Evolutionary conservation across 164 flowering plant genomes (phyloP), one percentile per base, ranked within the genome.

Genomic region (Nymphaea colorata): DNA sequence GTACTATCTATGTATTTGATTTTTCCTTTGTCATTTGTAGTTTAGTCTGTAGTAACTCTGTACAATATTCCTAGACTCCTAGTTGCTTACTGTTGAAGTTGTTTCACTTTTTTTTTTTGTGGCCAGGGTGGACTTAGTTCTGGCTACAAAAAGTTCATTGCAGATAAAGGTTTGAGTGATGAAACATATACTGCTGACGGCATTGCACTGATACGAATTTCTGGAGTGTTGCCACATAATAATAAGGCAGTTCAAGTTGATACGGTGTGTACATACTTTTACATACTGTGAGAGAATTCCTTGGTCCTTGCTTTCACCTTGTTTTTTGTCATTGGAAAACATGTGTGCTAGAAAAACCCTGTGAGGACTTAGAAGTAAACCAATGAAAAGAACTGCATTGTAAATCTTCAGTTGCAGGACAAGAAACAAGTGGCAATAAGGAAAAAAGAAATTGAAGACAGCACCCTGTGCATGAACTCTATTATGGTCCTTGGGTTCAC

Each of bases 81-180:
- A 25, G 36, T 25, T 47, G 55, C 55, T 47, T 47, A 7, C 55
- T 47, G 55, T 47, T 7, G 11, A 7, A 47, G 55, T 12, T 47
- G 55, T 47, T 6, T 47, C 11, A 47, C 64, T 61, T 2, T 61
- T 61, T n/a, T n/a, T 3, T 61, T n/a, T n/a, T 47, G 12, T 71
- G 45, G 70, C 59, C 70, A 95, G 99, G 99, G 99, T 77, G 99
- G 99, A 74, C 10, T 86, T 68, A 92, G 99, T 79, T 82, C 96
- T 76, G 89, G 96, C 69, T 92, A 89, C 85, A 95, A 91, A 67
- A 90, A 86, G 36, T 73, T 62, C 17, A 57, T 89, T 61, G 86
- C 82, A 66, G 95, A 90, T 57, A 90, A 87, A 81, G 96, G 89
- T 62, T 66, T 78, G 71, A 76, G 77, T 65, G 99, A 95, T 86